Conservation (phyloP, 495 filamentous ascomycete genomes). For the Penicilliopsis zonata region DNA sequence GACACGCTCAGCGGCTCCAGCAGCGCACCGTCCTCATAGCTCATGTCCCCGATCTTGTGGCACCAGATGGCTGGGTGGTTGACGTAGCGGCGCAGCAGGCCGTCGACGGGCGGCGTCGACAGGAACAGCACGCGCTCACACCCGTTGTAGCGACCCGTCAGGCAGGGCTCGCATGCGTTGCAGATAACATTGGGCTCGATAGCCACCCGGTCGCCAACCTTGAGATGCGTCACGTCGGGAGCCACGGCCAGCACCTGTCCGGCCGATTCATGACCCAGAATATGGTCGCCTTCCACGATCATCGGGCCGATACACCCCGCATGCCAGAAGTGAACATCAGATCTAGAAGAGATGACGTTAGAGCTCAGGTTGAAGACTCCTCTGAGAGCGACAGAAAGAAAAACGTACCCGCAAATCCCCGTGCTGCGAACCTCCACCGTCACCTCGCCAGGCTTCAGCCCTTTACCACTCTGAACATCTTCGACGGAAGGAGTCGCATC, state of each 20-base stretch:
- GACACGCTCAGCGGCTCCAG: conserved; percentile 80
- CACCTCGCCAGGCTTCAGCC: conserved; percentile 69
- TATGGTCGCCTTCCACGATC: conserved; percentile 77
- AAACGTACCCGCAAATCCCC: conserved; percentile 75
- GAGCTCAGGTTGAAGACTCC: too few relatives aligned
- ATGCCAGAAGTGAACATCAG: conserved; percentile 95
- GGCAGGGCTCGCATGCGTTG: conserved; percentile 75
- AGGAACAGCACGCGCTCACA: conserved; percentile 77
- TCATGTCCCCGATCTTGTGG: conserved; percentile 84
- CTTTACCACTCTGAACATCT: conserved; percentile 55
- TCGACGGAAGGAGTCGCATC: conserved; percentile 65
- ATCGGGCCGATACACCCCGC: conserved; percentile 88
- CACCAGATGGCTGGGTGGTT: conserved; percentile 88
- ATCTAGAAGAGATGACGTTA: conserved; percentile 48
- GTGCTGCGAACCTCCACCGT: conserved; percentile 78
- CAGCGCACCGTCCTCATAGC: conserved; percentile 76
- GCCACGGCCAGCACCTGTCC: conserved; percentile 74
- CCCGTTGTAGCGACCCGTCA: conserved; percentile 87
- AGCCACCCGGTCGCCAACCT: conserved; percentile 76
- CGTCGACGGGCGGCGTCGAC: conserved; percentile 78
- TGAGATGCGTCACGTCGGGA: conserved; percentile 57
- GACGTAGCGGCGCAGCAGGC: conserved; percentile 83
- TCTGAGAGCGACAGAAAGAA: not conserved
- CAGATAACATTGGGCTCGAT: conserved; percentile 89
- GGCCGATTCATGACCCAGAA: conserved; percentile 87